These are phyloP conservation scores for Penicillium paradoxum DNA, from an alignment of 495 filamentous ascomycete species.

Conservation along the genomic window DNA sequence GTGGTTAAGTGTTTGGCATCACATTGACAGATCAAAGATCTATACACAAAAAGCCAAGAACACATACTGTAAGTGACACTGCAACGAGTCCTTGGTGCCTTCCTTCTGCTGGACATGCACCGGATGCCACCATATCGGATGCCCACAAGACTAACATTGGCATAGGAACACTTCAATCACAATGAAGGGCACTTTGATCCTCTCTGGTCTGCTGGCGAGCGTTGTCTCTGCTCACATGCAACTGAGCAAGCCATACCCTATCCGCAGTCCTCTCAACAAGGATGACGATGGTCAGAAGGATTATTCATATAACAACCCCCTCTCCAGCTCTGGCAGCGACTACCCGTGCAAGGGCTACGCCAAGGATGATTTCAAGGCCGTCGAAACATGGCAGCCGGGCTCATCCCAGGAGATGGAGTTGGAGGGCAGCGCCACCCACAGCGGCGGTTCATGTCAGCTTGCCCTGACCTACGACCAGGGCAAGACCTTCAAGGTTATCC, in stretches of 20 bases:
- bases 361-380: conserved; percentile 40
- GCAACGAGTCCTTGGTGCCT: not conserved
- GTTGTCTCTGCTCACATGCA: conserved; percentile 43
- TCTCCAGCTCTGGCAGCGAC: conserved; percentile 37
- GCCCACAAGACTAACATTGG: not conserved
- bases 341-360: conserved; percentile 53
- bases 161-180: conserved; percentile 16
- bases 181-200: conserved; percentile 37
- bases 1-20: conserved; percentile 18
- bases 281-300: conserved; percentile 35
- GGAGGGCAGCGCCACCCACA: conserved; percentile 61
- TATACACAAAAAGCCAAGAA: conserved; percentile 5
- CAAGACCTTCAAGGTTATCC: conserved; percentile 71
- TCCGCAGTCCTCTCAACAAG: conserved; percentile 45
- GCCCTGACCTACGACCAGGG: conserved; percentile 71
- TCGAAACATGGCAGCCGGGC: conserved; percentile 42
- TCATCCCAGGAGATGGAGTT: conserved; percentile 36
- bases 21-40: conserved; percentile 1
- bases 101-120: not conserved
- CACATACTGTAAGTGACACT: conserved; percentile 1
- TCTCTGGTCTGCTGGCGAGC: conserved; percentile 34
- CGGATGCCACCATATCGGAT: not conserved
- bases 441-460: conserved; percentile 84
- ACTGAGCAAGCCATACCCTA: conserved; percentile 42
- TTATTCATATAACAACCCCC: conserved; percentile 48